Base-by-base conservation (phyloP, 352 stramenopile species). In the Phytophthora chlamydospora region DNA sequence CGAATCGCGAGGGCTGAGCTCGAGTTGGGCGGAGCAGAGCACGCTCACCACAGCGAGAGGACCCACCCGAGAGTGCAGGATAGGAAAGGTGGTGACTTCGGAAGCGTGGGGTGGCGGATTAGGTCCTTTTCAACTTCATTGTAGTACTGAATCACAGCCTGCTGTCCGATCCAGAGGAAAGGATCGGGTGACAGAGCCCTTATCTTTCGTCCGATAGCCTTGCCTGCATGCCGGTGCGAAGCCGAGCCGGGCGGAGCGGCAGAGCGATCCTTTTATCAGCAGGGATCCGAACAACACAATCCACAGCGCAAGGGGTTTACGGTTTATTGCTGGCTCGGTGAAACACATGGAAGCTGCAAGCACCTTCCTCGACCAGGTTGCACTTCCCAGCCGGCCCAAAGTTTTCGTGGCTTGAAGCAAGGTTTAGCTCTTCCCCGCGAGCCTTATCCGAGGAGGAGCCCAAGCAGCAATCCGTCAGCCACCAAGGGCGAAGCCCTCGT, bases 111-210 rank as follows among this genome's bases (percentile, higher is more conserved):
- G 21, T 24, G 48, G 32, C 41, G 52, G 49, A 55, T 61, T 49
- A 67, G 50, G 42, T 46, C 29, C 42, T n/a, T 36, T 67, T 60
- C 34, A 34, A 47, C 39, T 47, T 44, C 39, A 32, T 17, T 24
- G 21, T 24, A 24, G 21, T 24, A 24, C 21, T 24, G 21, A 3
- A 24, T 24, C 21, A n/a, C n/a, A n/a, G n/a, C 44, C 59, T 53
- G 39, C 59, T 68, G 45, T 35, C 59, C 36, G 59, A 53, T 63
- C 59, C 55, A 43, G 31, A 46, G 36, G 58, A 24, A 24, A 52
- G 47, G 49, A 65, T 58, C 57, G 33, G 36, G 53, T 19, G 21
- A 65, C 31, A 34, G 21, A 67, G 51, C 59, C 52, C 52, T 63
- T 63, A 48, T 63, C 59, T 39, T 24, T 43, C 38, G 17, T 63